phyloP scores from a whole-genome alignment of 805 yeast genomes.

The Blastobotrys americana region DNA sequence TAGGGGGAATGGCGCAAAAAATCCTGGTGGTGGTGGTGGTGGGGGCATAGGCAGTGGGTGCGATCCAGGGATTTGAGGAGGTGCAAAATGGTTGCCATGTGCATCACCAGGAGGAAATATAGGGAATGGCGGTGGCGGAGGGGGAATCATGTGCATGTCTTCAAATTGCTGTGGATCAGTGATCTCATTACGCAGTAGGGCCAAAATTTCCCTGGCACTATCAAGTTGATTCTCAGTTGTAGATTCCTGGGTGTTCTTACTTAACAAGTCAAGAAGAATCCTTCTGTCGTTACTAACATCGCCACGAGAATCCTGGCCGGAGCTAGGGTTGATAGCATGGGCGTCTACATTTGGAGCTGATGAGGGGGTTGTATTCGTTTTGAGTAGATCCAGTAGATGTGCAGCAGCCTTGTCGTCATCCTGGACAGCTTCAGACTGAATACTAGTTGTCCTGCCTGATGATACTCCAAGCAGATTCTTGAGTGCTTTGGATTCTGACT shows the following conservation, averaged over 20 bases:
- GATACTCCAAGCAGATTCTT: conserved; percentile 27
- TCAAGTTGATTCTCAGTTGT: conserved; percentile 18
- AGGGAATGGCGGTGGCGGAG: conserved; percentile 9
- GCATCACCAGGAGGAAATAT: conserved; percentile 8
- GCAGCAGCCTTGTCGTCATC: conserved; percentile 18
- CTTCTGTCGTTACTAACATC: conserved; percentile 23
- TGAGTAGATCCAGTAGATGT: conserved; percentile 14
- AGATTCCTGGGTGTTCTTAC: conserved; percentile 5
- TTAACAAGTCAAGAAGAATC: conserved; percentile 22
- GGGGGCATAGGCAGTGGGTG: conserved; percentile 7
- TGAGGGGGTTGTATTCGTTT: conserved; percentile 9
- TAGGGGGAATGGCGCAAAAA: conserved; percentile 6
- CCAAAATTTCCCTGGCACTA: conserved; percentile 27
- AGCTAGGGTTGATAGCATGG: neutral
- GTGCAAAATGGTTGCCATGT: conserved; percentile 1
- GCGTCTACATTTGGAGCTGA: conserved; percentile 1
- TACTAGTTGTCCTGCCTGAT: conserved; percentile 9
- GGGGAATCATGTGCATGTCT: conserved; percentile 1
- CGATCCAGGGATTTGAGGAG: conserved; percentile 7
- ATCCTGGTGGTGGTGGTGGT: conserved; percentile 6
- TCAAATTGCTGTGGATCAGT: conserved; percentile 4
- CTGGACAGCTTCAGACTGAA: conserved; percentile 13
- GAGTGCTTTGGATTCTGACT: conserved; percentile 26
- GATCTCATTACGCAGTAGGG: conserved; percentile 23
- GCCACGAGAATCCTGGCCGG: neutral